Evolutionary conservation across 2,329 filamentous ascomycete species (phyloP).

Genomic region (Fusarium duplospermum): DNA sequence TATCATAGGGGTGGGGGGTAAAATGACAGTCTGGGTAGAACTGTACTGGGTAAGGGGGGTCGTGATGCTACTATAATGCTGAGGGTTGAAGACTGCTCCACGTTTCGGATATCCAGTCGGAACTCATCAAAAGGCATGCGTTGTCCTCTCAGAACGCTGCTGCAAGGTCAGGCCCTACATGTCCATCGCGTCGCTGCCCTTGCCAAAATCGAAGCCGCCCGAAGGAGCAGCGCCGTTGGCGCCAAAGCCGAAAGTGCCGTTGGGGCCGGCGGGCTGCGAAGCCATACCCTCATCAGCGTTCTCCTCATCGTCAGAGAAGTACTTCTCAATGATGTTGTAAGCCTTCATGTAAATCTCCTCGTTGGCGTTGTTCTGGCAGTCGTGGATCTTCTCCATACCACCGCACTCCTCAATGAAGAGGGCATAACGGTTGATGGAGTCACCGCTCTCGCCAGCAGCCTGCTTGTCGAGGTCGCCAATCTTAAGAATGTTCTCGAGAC

Average conservation of each 20-base stretch:
- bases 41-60: slow-evolving; percentile 40
- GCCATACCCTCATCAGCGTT: slow-evolving; percentile 85
- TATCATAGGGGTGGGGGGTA: slow-evolving; percentile 45
- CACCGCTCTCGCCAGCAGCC: slow-evolving; percentile 76
- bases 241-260: slow-evolving; percentile 84
- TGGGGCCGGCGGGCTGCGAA: slow-evolving; percentile 71
- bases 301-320: slow-evolving; percentile 99
- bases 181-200: slow-evolving; percentile 73
- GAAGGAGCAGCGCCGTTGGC: slow-evolving; percentile 71
- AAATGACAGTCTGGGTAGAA: slow-evolving; percentile 41
- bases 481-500: slow-evolving; percentile 99
- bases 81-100: slow-evolving; percentile 32
- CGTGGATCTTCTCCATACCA: slow-evolving; percentile 99
- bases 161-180: slow-evolving; percentile 59
- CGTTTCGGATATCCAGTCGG: slow-evolving; percentile 27
- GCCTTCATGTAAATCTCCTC: slow-evolving; percentile 99
- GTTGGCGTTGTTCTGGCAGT: slow-evolving; percentile 99
- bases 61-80: slow-evolving; percentile 41
- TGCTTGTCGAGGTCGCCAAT: slow-evolving; percentile 99
- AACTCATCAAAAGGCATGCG: slow-evolving; percentile 9
- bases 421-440: slow-evolving; percentile 94
- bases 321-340: slow-evolving; percentile 99
- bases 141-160: slow-evolving; percentile 13
- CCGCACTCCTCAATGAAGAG: slow-evolving; percentile 98
- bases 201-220: slow-evolving; percentile 94